A percentile compares a stretch with the other conserved stretches of the same genome.
Conservation (phyloP, 208 protist genomes). For the Polymyxa betae region DNA sequence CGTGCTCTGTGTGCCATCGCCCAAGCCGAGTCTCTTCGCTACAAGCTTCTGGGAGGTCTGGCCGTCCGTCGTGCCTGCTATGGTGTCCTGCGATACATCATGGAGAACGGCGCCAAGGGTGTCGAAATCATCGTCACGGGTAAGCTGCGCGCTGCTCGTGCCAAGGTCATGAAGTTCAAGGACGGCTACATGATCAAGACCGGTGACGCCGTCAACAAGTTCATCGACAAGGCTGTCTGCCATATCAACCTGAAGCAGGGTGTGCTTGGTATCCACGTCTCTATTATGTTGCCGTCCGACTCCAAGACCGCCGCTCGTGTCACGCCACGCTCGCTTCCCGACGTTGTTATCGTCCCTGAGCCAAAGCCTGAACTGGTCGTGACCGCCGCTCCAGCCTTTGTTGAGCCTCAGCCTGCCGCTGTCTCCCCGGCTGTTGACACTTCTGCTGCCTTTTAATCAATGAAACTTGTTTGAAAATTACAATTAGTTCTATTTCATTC, state of each 20-base stretch:
- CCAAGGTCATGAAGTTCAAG: conserved; percentile 98
- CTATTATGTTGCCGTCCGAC: conserved; percentile 97
- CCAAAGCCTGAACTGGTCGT: conserved; percentile 77
- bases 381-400: neutral
- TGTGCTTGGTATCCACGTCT: conserved; percentile 96
- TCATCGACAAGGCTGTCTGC: conserved; percentile 90
- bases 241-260: conserved; percentile 95
- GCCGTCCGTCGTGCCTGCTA: conserved; percentile 96
- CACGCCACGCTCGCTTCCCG: conserved; percentile 72
- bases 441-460: too few species aligned
- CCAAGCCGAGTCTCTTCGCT: conserved; percentile 96
- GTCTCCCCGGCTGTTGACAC: too few species aligned
- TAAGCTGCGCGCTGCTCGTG: conserved; percentile 96
- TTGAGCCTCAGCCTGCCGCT: neutral
- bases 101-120: conserved; percentile 97
- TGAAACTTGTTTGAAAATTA: too few species aligned
- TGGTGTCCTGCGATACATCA: conserved; percentile 96
- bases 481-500: too few species aligned
- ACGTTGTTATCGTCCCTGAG: conserved; percentile 78
- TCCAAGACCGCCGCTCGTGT: conserved; percentile 73
- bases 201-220: conserved; percentile 80
- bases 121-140: conserved; percentile 97
- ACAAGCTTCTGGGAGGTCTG: conserved; percentile 94
- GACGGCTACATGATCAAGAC: conserved; percentile 99
- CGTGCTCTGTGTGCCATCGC: conserved; percentile 97